Evolutionary conservation across 352 stramenopile genomes (phyloP), one percentile per base, ranked within the genome.

Genomic region (Phytophthora pinifolia): DNA sequence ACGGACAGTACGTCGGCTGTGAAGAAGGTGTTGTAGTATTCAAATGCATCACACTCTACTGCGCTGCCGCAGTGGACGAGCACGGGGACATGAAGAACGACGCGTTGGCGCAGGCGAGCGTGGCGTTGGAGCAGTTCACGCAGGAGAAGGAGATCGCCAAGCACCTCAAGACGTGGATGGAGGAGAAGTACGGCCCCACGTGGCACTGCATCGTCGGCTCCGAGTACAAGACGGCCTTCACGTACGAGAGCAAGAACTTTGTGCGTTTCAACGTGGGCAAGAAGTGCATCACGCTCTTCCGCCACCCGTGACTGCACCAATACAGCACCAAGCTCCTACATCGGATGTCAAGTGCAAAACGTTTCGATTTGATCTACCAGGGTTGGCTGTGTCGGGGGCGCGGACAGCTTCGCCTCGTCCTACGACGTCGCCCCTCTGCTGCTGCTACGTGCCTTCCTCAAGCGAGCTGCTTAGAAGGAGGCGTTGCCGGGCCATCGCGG

Each of bases 401-500:
- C 36, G 42, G 15, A 15, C 53, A 20, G 49, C 36, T 33, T 38
- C 20, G 27, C 20, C 6, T 39, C 32, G 18, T 33, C 22, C 35
- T 34, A 41, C 43, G 33, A 32, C 7, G 47, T 58, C 36, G 29
- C 29, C 41, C 60, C 49, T 59, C 53, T 20, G 12, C 46, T 36
- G 45, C 20, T 35, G 14, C 29, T 18, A 35, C 15, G 31, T 22
- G 8, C 48, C 46, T 48, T 30, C 53, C n/a, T 35, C 29, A 45
- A 39, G 48, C 22, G 22, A 47, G 29, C 29, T 46, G 35, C 56
- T 81, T 89, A 92, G 56, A 92, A 92, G 33, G 97, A 76, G 33
- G 96, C 96, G 84, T 98, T 98, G 54, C 95, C 94, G 9, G 96
- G 95, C 83, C 92, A 98, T 44, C 97, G 84, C 42, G 97, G 97